These are phyloP conservation scores for Cladophialophora carrionii DNA, from an alignment of 2,329 filamentous ascomycete species.

Conservation along the genomic window DNA sequence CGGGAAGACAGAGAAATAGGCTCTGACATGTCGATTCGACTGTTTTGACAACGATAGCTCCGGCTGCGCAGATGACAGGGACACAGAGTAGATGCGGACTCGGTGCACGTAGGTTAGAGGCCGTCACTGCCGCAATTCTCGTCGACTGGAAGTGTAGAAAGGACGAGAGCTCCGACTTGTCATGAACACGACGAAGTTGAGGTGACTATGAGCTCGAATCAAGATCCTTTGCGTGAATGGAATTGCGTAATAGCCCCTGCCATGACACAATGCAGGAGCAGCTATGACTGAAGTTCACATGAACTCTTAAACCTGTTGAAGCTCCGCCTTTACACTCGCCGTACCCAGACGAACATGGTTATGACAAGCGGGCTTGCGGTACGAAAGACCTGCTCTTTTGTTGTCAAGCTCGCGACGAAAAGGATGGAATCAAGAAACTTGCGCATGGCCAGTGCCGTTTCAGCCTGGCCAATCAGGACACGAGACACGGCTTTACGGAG, in stretches of 20 bases:
- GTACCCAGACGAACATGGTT: neutral
- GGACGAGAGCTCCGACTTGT: neutral
- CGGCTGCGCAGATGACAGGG: neutral
- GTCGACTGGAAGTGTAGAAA: neutral
- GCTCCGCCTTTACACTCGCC: neutral
- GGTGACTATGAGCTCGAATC: neutral
- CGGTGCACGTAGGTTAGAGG: neutral
- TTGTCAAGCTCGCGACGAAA: neutral
- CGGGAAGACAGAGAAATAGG: constrained; percentile 30
- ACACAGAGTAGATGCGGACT: neutral
- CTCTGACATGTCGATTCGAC: constrained; percentile 5
- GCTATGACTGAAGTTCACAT: neutral
- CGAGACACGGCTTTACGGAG: neutral
- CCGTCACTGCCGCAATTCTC: neutral
- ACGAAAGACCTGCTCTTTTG: neutral
- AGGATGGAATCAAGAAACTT: neutral
- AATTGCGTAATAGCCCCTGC: neutral
- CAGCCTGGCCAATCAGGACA: neutral
- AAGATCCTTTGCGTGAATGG: neutral
- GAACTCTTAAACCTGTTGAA: neutral
- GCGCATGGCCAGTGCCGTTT: neutral
- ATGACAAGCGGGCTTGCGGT: neutral
- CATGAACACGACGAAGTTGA: neutral
- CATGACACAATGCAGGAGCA: neutral
- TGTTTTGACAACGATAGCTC: neutral